Conservation (phyloP, 257 asterid genomes). For the Gentiana straminea region DNA sequence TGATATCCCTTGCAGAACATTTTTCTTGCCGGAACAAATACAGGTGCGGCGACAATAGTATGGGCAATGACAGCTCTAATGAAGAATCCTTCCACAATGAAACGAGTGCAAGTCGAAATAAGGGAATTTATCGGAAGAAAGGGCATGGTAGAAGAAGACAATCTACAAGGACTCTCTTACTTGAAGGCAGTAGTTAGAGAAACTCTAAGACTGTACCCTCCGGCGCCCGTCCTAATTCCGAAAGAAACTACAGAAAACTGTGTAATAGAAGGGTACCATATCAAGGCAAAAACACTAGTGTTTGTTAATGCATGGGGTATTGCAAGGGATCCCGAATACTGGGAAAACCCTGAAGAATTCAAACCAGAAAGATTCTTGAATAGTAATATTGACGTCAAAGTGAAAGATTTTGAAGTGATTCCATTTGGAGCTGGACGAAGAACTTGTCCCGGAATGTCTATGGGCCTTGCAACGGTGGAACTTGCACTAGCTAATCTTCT, state of each 20-base stretch:
- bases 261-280: too few species aligned
- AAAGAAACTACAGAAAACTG: conserved; percentile 26
- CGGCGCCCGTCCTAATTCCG: conserved; percentile 32
- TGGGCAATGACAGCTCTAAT: conserved; percentile 15
- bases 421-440: too few species aligned
- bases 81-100: conserved; percentile 6
- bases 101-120: conserved; percentile 1
- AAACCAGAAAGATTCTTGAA: too few species aligned
- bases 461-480: too few species aligned
- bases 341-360: too few species aligned
- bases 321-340: too few species aligned
- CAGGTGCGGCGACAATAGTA: conserved; percentile 1
- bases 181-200: conserved; percentile 42
- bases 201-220: conserved; percentile 29
- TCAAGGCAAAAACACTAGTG: too few species aligned
- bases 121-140: conserved; percentile 2
- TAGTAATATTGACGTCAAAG: too few species aligned
- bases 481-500: too few species aligned
- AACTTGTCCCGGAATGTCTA: too few species aligned
- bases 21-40: conserved; percentile 9
- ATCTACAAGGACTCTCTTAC: conserved; percentile 31
- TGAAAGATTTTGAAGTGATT: too few species aligned
- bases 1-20: conserved; percentile 5
- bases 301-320: too few species aligned
- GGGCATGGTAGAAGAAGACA: conserved; percentile 7